These are phyloP conservation scores for Neospora caninum DNA, from an alignment of 169 alveolate genomes.

Conservation along the genomic window DNA sequence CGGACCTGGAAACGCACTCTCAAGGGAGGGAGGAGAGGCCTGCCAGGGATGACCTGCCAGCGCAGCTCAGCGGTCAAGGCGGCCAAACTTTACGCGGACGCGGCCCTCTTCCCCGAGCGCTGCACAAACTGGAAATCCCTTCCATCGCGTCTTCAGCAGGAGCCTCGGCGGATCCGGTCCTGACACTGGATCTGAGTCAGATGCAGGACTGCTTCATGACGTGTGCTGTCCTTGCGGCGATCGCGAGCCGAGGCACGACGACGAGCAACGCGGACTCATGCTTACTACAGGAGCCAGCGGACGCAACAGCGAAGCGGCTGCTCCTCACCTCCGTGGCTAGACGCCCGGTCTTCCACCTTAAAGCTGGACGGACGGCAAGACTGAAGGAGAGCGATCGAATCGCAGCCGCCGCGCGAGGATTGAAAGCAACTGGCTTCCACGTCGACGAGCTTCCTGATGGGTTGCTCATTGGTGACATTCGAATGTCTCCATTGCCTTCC, in stretches of 20 bases:
- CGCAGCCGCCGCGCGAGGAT: background rate
- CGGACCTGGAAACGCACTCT: too few species aligned
- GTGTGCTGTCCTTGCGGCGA: background rate
- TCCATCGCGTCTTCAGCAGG: background rate
- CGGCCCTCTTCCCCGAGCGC: background rate
- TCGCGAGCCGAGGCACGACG: background rate
- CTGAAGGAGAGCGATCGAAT: background rate
- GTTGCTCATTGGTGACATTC: background rate
- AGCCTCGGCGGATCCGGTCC: background rate
- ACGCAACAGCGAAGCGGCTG: too few species aligned
- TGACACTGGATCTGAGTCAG: background rate
- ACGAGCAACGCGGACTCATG: too few species aligned
- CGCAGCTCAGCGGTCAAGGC: too few species aligned
- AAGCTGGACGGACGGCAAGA: constrained; percentile 16
- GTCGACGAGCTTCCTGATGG: background rate
- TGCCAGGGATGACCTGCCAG: too few species aligned
- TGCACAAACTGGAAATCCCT: background rate
- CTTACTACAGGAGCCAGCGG: too few species aligned
- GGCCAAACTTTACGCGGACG: too few species aligned
- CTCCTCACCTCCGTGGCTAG: too few species aligned
- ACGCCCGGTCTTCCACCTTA: background rate
- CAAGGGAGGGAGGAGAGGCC: too few species aligned
- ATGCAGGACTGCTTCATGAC: constrained; percentile 39
- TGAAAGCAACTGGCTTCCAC: background rate
- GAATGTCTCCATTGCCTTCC: background rate